phyloP scores from a whole-genome alignment of 495 filamentous ascomycete genomes.

The Acidomyces sp. region DNA sequence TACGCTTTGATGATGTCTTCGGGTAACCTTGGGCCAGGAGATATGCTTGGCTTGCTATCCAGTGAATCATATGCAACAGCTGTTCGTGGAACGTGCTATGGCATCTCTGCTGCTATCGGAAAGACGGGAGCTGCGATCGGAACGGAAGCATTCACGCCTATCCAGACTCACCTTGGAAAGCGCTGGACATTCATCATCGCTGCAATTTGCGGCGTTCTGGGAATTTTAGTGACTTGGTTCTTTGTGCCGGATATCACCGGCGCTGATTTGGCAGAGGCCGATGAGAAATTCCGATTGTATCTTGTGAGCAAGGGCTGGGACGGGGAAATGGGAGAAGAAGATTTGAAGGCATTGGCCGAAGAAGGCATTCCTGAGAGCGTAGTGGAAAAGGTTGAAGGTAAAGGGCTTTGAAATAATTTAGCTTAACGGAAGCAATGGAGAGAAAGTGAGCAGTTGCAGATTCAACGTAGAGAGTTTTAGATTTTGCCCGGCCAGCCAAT shows the following conservation, averaged over 20 bases:
- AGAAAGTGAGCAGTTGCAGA: too few relatives aligned
- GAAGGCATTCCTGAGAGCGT: constrained; percentile 10
- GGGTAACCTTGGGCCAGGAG: constrained; percentile 40
- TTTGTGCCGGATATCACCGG: constrained; percentile 37
- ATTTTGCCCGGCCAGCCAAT: too few relatives aligned
- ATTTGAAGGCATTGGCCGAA: constrained; percentile 10
- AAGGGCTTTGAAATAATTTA: too few relatives aligned
- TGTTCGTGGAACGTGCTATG: constrained; percentile 40
- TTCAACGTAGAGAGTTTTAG: too few relatives aligned
- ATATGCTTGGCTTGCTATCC: constrained; percentile 38
- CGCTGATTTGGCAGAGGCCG: constrained; percentile 11
- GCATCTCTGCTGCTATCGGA: constrained; percentile 40
- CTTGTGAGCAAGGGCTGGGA: constrained; percentile 14
- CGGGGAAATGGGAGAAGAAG: constrained; percentile 16
- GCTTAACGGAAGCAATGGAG: too few relatives aligned
- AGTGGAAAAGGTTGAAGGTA: not conserved
- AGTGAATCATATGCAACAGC: constrained; percentile 40
- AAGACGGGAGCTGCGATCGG: constrained; percentile 42
- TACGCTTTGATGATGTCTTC: constrained; percentile 41
- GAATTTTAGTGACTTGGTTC: constrained; percentile 38
- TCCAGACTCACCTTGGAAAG: constrained; percentile 34
- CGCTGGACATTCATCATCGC: constrained; percentile 42
- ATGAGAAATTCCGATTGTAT: constrained; percentile 21
- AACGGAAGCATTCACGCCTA: constrained; percentile 39
- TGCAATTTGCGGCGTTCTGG: constrained; percentile 40